These are phyloP conservation scores for Scutellaria barbata DNA, from an alignment of 257 asterid genomes.

Conservation along the genomic window DNA sequence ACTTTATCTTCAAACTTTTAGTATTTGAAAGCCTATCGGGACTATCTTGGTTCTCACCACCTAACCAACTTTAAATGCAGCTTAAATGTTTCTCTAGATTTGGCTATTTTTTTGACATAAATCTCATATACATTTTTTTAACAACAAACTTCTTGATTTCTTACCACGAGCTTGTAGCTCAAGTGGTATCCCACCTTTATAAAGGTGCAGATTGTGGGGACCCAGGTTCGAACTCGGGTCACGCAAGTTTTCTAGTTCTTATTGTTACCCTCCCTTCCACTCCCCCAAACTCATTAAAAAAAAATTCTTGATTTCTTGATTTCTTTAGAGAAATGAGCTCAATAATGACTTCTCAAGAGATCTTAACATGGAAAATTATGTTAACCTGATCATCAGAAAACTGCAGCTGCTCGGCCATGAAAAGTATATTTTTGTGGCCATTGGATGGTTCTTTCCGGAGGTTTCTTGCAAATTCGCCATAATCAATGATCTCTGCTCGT, in stretches of 20 bases:
- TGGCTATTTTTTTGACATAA: background rate
- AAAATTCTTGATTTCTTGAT: no score
- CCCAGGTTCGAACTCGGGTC: no score
- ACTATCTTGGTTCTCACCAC: background rate
- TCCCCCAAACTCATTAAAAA: no score
- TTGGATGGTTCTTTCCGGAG: slow-evolving; percentile 41
- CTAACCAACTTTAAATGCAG: background rate
- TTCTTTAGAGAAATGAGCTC: slow-evolving; percentile 7
- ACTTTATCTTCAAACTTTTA: no score
- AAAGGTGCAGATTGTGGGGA: no score
- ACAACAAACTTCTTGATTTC: background rate
- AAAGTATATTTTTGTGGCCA: slow-evolving; percentile 44
- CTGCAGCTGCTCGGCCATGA: slow-evolving; percentile 73
- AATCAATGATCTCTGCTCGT: slow-evolving; percentile 47
- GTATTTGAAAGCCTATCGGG: no score
- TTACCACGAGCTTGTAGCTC: no score
- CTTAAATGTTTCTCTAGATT: background rate
- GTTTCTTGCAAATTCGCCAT: slow-evolving; percentile 49
- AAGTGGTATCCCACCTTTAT: no score
- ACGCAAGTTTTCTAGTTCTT: no score
- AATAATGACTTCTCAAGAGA: background rate
- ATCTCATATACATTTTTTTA: background rate
- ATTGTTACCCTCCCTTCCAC: no score
- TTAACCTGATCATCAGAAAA: slow-evolving; percentile 88
- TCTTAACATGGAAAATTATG: background rate